Evolutionary conservation across 352 stramenopile species (phyloP), one percentile per base, ranked within the genome.

Genomic region (Phytophthora capsici): DNA sequence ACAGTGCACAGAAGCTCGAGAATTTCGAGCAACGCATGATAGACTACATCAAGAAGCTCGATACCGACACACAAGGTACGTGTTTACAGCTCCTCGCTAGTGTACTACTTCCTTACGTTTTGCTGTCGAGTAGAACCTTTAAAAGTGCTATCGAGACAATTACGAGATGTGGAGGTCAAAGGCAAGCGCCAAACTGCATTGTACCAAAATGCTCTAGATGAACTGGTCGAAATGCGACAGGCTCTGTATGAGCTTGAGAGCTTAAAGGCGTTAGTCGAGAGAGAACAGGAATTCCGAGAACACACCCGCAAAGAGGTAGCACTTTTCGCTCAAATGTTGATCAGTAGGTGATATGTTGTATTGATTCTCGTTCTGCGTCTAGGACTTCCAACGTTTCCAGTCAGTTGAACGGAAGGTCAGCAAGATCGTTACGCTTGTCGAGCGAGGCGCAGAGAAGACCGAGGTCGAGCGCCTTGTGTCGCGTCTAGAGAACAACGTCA

Each of bases 11-110:
- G 23, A 77, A 55, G 34, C 38, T 86, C n/a, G 75, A 85, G 9
- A 45, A 48, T 0, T 80, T 90, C 51, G 71, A 90, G 57, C 71
- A 84, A 16, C 69, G 75, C 19, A 77, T 88, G 46, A 32, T 82
- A 5, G 44, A 58, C 7, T 85, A 84, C 30, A 66, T 82, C 17
- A 86, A 90, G 54, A 70, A 75, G 19, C 56, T 84, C 1, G 76
- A 88, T 30, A 40, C 61, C 16, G 68, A 82, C 17, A 64, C 63
- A 10, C 71, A 88, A 77, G 73, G 78, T 88, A 47, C 25, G 47
- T 40, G 22, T 46, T 36, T 17, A 54, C 25, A 26, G 2, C n/a
- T 37, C 43, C 13, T 45, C 48, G 28, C 6, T 19, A 9, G 17
- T 40, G 17, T 46, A 14, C 44, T 37, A 22, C 28, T 34, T 46